Base-by-base conservation (phyloP, 2,329 filamentous ascomycete genomes). In the Basipetospora chlamydospora region DNA sequence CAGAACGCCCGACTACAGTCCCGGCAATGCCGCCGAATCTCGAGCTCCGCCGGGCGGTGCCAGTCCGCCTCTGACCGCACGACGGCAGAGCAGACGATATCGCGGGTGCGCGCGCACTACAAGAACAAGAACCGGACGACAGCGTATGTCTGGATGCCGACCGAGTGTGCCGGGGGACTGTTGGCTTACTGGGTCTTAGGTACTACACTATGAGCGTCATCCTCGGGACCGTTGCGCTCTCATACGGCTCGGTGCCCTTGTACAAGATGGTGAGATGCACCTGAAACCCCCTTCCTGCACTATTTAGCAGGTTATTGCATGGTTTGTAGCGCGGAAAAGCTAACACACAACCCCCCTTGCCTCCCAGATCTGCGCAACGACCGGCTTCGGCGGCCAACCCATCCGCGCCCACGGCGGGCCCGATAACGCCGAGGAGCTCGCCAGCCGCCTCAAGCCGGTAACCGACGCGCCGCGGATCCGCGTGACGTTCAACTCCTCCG, bases 401-500 rank as follows among this genome's bases (percentile, higher is more conserved):
- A 73, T 95, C 44, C 84, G 86, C 53, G 85, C 85, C 31, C 79
- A 84, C 60, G 60, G 61, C 35, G 57, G 58, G 33, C 54, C 52
- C 37, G 64, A 61, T 39, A 59, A 67, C 40, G 65, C 63, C 43
- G 59, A 58, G 39, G 81, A 92, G 55, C 73, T 82, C 18, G 73
- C 87, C 25, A 68, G 70, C 33, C 82, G 87, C 38, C 72, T 98
- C 30, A 70, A 77, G 32, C 90, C 90, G 12, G 78, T 95, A 26
- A 82, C 75, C 13, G 68, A 75, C 47, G 80, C 83, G 41, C 82
- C 82, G 47, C 82, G 90, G 37, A 80, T 98, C 49, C 82, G 85
- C 42, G 88, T 98, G 45, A 96, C 87, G 18, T 98, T 98, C 70
- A 90, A 86, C 52, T 83, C 87, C 33, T 92, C 85, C 20, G 87